phyloP scores from a whole-genome alignment of 2,329 filamentous ascomycete species.

The Aspergillus proliferans region DNA sequence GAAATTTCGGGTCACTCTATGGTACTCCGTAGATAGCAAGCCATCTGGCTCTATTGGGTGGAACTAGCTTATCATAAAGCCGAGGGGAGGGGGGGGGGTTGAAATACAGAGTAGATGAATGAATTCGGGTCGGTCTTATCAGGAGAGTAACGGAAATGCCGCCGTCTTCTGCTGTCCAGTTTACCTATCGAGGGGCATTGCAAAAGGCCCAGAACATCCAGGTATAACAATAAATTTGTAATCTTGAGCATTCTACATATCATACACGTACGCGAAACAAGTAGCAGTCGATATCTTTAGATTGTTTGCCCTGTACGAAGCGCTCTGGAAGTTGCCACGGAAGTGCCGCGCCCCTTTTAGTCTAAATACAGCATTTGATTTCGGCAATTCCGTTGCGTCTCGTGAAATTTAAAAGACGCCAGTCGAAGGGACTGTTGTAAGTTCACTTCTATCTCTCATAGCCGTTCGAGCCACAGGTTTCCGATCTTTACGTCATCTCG shows the following conservation, averaged over 20 bases:
- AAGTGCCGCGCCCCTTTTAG: not conserved
- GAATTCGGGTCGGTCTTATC: too few species aligned
- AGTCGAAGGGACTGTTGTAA: not conserved
- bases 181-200: too few species aligned
- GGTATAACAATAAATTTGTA: not conserved
- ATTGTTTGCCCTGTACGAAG: not conserved
- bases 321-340: not conserved
- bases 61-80: too few species aligned
- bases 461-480: too few species aligned
- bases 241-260: not conserved
- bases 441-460: not conserved
- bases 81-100: too few species aligned
- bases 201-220: too few species aligned
- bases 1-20: too few species aligned
- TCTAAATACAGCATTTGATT: not conserved
- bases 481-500: not conserved
- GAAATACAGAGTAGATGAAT: too few species aligned
- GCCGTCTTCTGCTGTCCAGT: too few species aligned
- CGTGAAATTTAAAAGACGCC: not conserved
- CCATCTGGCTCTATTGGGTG: too few species aligned
- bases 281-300: not conserved
- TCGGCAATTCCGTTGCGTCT: not conserved
- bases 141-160: too few species aligned
- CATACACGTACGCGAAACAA: not conserved
- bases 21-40: too few species aligned